Evolutionary conservation across 2,329 filamentous ascomycete species (phyloP).

Genomic region (Sporothrix dimorphospora): DNA sequence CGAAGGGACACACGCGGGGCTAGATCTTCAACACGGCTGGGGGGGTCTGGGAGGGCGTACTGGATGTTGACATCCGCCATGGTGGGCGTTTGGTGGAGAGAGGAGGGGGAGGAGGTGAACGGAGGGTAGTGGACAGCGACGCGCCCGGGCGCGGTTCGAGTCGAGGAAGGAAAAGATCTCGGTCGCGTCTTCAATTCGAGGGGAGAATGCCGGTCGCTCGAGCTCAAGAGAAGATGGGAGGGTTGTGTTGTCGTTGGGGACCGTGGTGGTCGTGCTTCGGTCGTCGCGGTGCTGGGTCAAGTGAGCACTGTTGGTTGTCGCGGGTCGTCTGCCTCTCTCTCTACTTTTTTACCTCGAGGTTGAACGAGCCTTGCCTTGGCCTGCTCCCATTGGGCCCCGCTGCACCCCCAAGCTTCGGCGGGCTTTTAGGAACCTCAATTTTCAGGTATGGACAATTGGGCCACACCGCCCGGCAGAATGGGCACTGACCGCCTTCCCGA

Average conservation of each 20-base stretch:
- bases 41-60: slow-evolving; percentile 22
- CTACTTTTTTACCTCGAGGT: slow-evolving; percentile 7
- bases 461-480: slow-evolving; percentile 30
- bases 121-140: background rate
- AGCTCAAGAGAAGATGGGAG: background rate
- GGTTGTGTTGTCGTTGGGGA: background rate
- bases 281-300: slow-evolving; percentile 4
- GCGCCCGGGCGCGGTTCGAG: slow-evolving; percentile 7
- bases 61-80: slow-evolving; percentile 35
- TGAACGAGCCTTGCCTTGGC: slow-evolving; percentile 21
- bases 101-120: background rate
- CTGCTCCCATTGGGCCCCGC: slow-evolving; percentile 2
- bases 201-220: background rate
- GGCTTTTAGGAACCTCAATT: slow-evolving; percentile 26
- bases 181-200: slow-evolving; percentile 10
- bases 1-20: too few relatives aligned
- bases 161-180: background rate
- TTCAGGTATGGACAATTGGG: slow-evolving; percentile 24
- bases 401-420: slow-evolving; percentile 2
- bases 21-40: background rate
- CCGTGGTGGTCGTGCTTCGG: slow-evolving; percentile 3
- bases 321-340: background rate
- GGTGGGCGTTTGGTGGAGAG: background rate
- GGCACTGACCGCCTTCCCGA: slow-evolving; percentile 13
- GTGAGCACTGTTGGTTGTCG: background rate